Base-by-base conservation (phyloP, 345 rosid genomes). In the Citrus mangshanensis region DNA sequence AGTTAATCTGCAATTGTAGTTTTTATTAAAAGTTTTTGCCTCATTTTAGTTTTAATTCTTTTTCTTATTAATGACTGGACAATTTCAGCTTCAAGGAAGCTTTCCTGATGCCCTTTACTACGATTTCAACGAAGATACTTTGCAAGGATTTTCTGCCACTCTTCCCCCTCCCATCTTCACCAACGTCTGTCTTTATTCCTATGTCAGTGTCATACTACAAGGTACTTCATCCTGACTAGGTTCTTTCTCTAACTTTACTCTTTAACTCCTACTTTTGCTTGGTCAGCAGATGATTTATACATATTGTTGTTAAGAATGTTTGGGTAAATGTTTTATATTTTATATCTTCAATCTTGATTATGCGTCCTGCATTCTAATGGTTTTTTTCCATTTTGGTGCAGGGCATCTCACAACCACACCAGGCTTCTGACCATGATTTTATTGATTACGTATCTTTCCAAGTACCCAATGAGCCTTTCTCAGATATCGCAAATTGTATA, bases 81-180 rank as follows among this genome's bases (percentile, higher is more conserved):
- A 78, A 75, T 85, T 78, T 79, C 86, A 95, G 95, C 82, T 91
- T 92, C 86, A 92, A 91, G 91, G 88, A 87, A 85, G 97, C 97
- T 81, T 91, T 92, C 79, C 86, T 81, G 77, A 90, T 88, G 93
- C 98, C 97, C 72, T 95, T 92, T 81, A 85, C 93, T 72, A 80
- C 98, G 18, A 89, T 93, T 80, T 92, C 98, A 34, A 80, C 82
- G 67, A 89, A 88, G 89, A 89, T 94, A 83, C 75, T 87, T 73
- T 91, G 90, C 73, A 81, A 84, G 80, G 89, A 87, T 87, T 79
- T 88, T 76, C 83, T 88, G 77, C 85, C 91, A 37, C 87, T 94
- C 73, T 94, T 84, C 82, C 93, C 93, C 62, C 87, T 91, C 77
- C 82, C 83, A 32, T 84, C 87, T 67, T 80, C 92, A 25, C 77